Conservation (phyloP, 345 rosid genomes). For the Boechera stricta region DNA sequence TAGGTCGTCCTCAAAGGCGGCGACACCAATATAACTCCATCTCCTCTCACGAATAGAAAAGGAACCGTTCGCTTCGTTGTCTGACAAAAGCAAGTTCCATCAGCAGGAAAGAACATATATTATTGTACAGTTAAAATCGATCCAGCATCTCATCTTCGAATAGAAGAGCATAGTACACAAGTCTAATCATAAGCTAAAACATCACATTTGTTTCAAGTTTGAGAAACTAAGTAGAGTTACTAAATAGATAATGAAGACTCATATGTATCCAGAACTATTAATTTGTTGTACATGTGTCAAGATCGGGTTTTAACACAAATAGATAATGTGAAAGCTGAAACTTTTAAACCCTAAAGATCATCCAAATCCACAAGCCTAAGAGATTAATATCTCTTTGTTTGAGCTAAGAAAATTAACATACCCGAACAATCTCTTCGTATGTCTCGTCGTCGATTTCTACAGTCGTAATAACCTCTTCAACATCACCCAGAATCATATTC, state of each 20-base stretch:
- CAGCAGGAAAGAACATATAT: neutral
- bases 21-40: conserved; percentile 92
- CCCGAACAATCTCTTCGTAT: conserved; percentile 95
- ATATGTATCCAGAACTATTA: neutral
- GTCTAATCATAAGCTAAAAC: conserved; percentile 12
- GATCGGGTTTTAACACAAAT: neutral
- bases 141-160: neutral
- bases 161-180: neutral
- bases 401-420: conserved; percentile 33
- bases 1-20: conserved; percentile 55
- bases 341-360: neutral
- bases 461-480: conserved; percentile 53
- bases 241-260: neutral
- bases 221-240: neutral
- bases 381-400: neutral
- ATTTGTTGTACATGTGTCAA: neutral
- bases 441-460: conserved; percentile 94
- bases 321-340: neutral
- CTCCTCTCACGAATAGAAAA: conserved; percentile 93
- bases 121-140: neutral
- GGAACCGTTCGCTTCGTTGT: conserved; percentile 77
- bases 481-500: conserved; percentile 25
- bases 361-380: neutral
- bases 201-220: neutral
- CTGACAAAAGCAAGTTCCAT: conserved; percentile 47